Base-by-base conservation (phyloP, 1,139 yeast genomes). In the Magnusiomyces suaveolens region DNA sequence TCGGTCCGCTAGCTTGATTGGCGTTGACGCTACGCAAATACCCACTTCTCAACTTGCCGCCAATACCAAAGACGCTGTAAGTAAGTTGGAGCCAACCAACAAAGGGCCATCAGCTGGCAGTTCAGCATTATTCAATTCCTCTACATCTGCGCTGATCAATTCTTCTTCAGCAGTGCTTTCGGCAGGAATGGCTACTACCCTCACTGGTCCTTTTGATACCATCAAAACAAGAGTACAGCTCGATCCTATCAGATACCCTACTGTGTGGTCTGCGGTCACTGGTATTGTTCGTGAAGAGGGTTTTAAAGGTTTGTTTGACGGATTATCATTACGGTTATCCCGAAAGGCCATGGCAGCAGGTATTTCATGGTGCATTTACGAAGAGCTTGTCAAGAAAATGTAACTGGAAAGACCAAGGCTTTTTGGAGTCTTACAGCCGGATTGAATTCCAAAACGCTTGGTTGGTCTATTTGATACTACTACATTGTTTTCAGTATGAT, bases 291-390 rank as follows among this genome's bases (percentile, higher is more conserved):
- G 60, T n/a, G 80, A 81, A 52, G 94, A 88, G 43, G 85, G 88
- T 0, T 59, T 77, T 16, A 62, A 71, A 32, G 79, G 84, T 54
- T 73, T 92, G 54, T 89, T 92, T 67, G 83, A 88, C 66, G 98
- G 98, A 0, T 72, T 92, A 47, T 80, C 90, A 48, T 75, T 92
- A 60, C 74, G 98, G 58, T 75, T 92, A 54, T 77, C 87, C 2
- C 76, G 98, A 62, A 92, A 92, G 69, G 96, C 95, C 0, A 70
- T 87, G 56, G 84, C 95, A 68, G 92, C 97, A 0, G 97, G 96
- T 1, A 89, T 92, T 57, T 89, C 96, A 53, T 92, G 98, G 98
- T 87, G 96, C 60, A 84, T 92, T 33, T 92, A 90, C 66, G 98
- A 90, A 69, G 97, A 92, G 66, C 71, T 88, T 58, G 79, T 88